Conservation (phyloP, 345 rosid genomes). For the Ceriops zippeliana region DNA sequence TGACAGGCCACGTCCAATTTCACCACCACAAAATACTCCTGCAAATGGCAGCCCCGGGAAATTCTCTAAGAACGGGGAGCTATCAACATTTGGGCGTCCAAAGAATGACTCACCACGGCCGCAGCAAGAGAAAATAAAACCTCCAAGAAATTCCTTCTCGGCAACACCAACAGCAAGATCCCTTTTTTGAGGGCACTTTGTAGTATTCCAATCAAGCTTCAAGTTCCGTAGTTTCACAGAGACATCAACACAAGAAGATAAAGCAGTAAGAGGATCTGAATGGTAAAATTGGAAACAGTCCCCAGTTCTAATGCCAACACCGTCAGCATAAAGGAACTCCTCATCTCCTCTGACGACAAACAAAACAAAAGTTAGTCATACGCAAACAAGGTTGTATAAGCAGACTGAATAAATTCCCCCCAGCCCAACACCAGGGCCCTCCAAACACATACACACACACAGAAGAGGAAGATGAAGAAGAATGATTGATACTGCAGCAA, state of each 20-base stretch:
- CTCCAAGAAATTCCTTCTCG: slow-evolving; percentile 53
- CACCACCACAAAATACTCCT: slow-evolving; percentile 65
- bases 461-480: neutral
- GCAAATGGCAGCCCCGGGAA: slow-evolving; percentile 57
- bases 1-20: slow-evolving; percentile 50
- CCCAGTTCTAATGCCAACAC: slow-evolving; percentile 54
- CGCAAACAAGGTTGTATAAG: neutral
- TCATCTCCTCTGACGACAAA: slow-evolving; percentile 53
- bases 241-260: slow-evolving; percentile 34
- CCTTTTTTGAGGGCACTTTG: slow-evolving; percentile 9
- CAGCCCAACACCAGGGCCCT: too few relatives aligned
- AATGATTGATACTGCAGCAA: neutral
- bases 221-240: slow-evolving; percentile 35
- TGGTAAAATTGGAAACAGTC: slow-evolving; percentile 65
- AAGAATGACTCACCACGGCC: slow-evolving; percentile 58
- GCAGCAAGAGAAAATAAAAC: slow-evolving; percentile 53
- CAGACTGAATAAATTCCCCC: too few relatives aligned
- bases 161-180: neutral
- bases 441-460: too few relatives aligned
- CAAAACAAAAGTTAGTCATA: slow-evolving; percentile 2
- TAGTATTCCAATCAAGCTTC: slow-evolving; percentile 32
- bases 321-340: slow-evolving; percentile 51
- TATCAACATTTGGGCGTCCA: slow-evolving; percentile 38
- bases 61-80: slow-evolving; percentile 61
- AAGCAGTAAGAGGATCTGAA: slow-evolving; percentile 42